Conservation (phyloP, 2,329 filamentous ascomycete genomes). For the Diaporthe citri region DNA sequence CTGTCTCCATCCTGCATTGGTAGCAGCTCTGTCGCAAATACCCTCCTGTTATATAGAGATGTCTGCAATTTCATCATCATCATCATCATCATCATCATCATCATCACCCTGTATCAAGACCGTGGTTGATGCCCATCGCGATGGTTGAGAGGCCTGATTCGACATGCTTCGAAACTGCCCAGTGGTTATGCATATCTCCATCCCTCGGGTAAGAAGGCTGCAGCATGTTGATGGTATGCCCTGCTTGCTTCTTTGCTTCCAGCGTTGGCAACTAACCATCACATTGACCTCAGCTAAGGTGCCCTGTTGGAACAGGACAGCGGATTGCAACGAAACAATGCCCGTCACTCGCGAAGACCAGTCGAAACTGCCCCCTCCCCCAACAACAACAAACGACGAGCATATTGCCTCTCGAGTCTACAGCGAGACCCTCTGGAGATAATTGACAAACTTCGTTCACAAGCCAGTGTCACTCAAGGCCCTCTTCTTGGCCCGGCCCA, state of each 20-base stretch:
- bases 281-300: too few species aligned
- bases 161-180: not conserved
- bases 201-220: not conserved
- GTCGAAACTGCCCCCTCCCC: not conserved
- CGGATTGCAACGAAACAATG: not conserved
- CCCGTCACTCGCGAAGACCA: not conserved
- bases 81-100: too few species aligned
- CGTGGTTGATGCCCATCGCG: not conserved
- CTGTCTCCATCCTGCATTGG: constrained; percentile 18
- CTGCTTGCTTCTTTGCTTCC: not conserved
- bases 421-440: not conserved
- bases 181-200: not conserved
- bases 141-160: not conserved
- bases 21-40: constrained; percentile 36
- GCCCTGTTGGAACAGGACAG: too few species aligned
- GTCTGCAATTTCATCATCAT: constrained; percentile 8
- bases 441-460: not conserved
- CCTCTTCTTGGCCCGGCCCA: not conserved
- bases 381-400: not conserved
- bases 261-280: not conserved
- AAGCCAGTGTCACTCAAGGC: not conserved
- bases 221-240: not conserved
- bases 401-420: not conserved
- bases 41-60: constrained; percentile 37
- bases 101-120: too few species aligned